These are phyloP conservation scores for Cryptomeria japonica DNA, from an alignment of 75 land plant species.

Conservation along the genomic window DNA sequence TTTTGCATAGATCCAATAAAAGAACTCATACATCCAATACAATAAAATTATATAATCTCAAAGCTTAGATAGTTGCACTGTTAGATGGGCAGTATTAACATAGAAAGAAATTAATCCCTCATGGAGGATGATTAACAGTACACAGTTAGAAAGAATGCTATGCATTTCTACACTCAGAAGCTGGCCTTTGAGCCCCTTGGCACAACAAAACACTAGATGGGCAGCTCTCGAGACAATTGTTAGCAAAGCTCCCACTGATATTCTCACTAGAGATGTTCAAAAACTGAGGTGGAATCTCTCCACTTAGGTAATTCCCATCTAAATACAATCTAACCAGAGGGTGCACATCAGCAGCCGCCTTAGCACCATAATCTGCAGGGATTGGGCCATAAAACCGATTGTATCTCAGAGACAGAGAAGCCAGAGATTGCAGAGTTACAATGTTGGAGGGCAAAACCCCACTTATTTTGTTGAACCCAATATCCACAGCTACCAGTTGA, in stretches of 20 bases:
- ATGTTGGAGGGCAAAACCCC: constrained; percentile 50
- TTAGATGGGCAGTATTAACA: constrained; percentile 1
- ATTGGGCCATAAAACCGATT: constrained; percentile 56
- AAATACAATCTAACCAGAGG: constrained; percentile 33
- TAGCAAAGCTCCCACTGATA: constrained; percentile 50
- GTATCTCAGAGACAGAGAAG: constrained; percentile 55
- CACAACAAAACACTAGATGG: constrained; percentile 19
- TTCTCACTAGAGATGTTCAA: constrained; percentile 10
- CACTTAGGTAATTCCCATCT: constrained; percentile 68
- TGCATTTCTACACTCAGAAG: constrained; percentile 29
- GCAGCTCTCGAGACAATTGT: constrained; percentile 61
- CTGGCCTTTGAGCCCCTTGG: constrained; percentile 16
- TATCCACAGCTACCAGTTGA: constrained; percentile 55
- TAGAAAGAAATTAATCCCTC: constrained; percentile 46
- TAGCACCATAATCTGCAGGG: constrained; percentile 39
- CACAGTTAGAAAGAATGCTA: neutral
- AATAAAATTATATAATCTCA: neutral
- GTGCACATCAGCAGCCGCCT: constrained; percentile 15
- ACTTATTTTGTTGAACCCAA: constrained; percentile 53
- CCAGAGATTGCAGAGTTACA: constrained; percentile 29
- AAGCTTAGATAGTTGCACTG: neutral
- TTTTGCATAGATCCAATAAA: neutral
- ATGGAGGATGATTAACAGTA: constrained; percentile 10
- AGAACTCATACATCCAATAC: neutral
- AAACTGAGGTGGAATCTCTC: constrained; percentile 42